A percentile compares a stretch with the other conserved stretches of the same genome.
These are phyloP conservation scores for Fusarium illudens DNA, from an alignment of 2,329 filamentous ascomycete genomes.

Conservation along the genomic window DNA sequence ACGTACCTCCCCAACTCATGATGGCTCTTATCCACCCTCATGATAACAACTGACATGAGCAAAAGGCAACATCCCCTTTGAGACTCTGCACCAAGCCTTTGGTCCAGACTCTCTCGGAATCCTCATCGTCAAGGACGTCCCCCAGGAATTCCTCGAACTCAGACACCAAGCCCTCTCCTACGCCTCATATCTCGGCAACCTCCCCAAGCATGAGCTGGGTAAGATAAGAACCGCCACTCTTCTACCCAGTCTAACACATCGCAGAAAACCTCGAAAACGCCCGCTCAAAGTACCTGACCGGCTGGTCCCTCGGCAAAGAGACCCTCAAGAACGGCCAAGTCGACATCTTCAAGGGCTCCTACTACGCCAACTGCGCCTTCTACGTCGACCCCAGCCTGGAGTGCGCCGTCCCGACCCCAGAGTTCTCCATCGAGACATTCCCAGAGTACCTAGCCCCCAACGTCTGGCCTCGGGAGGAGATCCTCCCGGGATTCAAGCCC, in stretches of 20 bases:
- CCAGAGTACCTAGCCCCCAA: slow-evolving; percentile 91
- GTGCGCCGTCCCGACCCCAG: slow-evolving; percentile 66
- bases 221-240: slow-evolving; percentile 36
- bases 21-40: slow-evolving; percentile 11
- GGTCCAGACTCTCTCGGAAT: slow-evolving; percentile 92
- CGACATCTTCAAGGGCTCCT: slow-evolving; percentile 83
- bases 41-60: slow-evolving; percentile 24
- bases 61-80: slow-evolving; percentile 72
- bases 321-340: slow-evolving; percentile 79
- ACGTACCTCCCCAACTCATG: slow-evolving; percentile 39
- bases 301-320: slow-evolving; percentile 86
- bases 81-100: slow-evolving; percentile 79
- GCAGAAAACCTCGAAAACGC: slow-evolving; percentile 66
- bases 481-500: slow-evolving; percentile 78
- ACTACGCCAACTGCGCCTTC: slow-evolving; percentile 85
- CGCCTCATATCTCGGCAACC: slow-evolving; percentile 86
- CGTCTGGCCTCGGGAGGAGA: slow-evolving; percentile 78
- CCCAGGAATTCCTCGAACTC: slow-evolving; percentile 73
- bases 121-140: slow-evolving; percentile 89
- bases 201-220: slow-evolving; percentile 78
- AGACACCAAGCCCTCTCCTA: slow-evolving; percentile 82
- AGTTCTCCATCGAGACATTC: slow-evolving; percentile 70
- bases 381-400: slow-evolving; percentile 71
- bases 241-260: neutral
- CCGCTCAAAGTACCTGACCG: slow-evolving; percentile 70